A percentile compares a stretch with the other conserved stretches of the same genome.
Evolutionary conservation across 2,329 filamentous ascomycete genomes (phyloP).

Genomic region (Diaporthe vexans): DNA sequence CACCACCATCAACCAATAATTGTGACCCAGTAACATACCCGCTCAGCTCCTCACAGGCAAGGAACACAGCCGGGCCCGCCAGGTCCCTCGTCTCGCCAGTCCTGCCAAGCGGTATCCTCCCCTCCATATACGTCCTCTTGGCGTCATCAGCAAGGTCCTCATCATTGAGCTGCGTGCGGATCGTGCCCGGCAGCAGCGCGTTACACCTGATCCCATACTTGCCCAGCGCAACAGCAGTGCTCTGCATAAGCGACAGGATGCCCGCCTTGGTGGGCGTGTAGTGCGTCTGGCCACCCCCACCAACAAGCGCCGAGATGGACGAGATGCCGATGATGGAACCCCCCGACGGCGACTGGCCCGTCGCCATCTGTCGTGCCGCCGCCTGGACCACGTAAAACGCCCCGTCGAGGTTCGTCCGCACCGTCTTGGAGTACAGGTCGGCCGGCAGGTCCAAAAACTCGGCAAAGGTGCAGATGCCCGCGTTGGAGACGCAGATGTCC

Average conservation of each 20-base stretch:
- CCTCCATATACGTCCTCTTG: constrained; percentile 85
- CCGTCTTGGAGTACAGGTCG: constrained; percentile 78
- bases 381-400: constrained; percentile 92
- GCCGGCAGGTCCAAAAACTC: constrained; percentile 84
- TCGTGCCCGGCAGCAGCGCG: constrained; percentile 85
- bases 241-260: constrained; percentile 85
- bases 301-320: constrained; percentile 81
- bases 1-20: constrained; percentile 86
- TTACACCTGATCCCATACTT: constrained; percentile 85
- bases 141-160: constrained; percentile 80
- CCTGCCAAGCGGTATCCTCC: constrained; percentile 82
- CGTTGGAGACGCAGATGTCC: constrained; percentile 89
- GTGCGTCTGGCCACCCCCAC: constrained; percentile 83
- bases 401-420: constrained; percentile 86
- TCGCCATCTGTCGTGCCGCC: constrained; percentile 85
- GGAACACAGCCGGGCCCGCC: constrained; percentile 86
- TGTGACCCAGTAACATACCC: constrained; percentile 87
- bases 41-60: constrained; percentile 84
- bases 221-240: constrained; percentile 82
- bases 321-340: constrained; percentile 85
- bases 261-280: constrained; percentile 93
- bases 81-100: constrained; percentile 81
- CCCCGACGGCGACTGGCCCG: constrained; percentile 71
- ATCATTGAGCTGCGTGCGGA: constrained; percentile 87
- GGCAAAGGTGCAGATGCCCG: constrained; percentile 88